A percentile compares a stretch with the other conserved stretches of the same genome.
Evolutionary conservation across 2,329 filamentous ascomycete species (phyloP).

Genomic region (Byssothecium circinans): DNA sequence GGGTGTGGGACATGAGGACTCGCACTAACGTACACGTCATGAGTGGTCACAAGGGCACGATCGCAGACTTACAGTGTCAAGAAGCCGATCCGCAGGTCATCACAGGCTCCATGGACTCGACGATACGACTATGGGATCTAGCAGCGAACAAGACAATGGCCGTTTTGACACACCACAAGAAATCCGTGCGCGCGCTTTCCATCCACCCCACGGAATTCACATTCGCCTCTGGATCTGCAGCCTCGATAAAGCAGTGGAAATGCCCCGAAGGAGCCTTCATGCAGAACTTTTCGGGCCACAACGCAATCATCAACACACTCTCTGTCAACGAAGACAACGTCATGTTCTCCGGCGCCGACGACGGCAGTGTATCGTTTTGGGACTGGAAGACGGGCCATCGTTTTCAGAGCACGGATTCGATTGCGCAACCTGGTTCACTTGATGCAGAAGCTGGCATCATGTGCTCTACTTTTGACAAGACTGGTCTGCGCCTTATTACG

Average conservation of each 20-base stretch:
- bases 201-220: conserved; percentile 93
- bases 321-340: conserved; percentile 94
- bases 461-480: conserved; percentile 88
- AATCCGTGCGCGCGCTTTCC: conserved; percentile 83
- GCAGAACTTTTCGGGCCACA: conserved; percentile 98
- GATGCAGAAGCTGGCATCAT: conserved; percentile 95
- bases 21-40: conserved; percentile 94
- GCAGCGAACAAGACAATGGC: conserved; percentile 96
- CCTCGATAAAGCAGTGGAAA: conserved; percentile 99
- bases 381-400: conserved; percentile 97
- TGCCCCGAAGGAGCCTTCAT: conserved; percentile 97
- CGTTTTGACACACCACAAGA: conserved; percentile 97
- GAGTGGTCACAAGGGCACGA: conserved; percentile 84
- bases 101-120: conserved; percentile 79
- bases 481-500: conserved; percentile 84
- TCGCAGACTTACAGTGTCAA: conserved; percentile 87
- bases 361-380: conserved; percentile 96
- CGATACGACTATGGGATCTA: conserved; percentile 76
- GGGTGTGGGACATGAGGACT: conserved; percentile 62
- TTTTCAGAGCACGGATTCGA: conserved; percentile 87
- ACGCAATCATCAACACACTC: conserved; percentile 92
- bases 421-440: conserved; percentile 88
- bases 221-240: conserved; percentile 88
- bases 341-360: conserved; percentile 91
- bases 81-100: conserved; percentile 97